Conservation (phyloP, 768 basidiomycete species). For the Lyophyllum decastes region DNA sequence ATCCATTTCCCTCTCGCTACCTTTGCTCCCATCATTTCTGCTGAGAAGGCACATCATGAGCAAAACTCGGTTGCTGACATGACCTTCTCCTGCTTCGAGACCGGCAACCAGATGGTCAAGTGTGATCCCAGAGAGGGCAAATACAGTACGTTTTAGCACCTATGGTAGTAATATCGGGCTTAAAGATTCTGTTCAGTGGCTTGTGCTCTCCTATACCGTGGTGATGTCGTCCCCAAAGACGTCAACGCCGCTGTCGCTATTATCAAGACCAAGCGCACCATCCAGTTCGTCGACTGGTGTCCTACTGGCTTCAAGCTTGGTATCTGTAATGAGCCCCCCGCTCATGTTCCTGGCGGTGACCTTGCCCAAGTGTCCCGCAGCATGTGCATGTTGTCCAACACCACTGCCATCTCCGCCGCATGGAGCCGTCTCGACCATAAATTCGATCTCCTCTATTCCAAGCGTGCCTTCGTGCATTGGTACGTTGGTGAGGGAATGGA, state of each 20-base stretch:
- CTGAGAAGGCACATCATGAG: slow-evolving; percentile 94
- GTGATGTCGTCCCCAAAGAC: slow-evolving; percentile 97
- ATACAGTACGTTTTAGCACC: slow-evolving; percentile 70
- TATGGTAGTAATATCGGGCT: background rate
- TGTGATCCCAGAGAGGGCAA: slow-evolving; percentile 98
- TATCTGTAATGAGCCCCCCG: slow-evolving; percentile 96
- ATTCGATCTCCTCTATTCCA: slow-evolving; percentile 97
- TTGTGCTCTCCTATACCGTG: slow-evolving; percentile 89
- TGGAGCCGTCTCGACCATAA: slow-evolving; percentile 96
- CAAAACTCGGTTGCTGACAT: slow-evolving; percentile 98
- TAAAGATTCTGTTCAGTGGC: slow-evolving; percentile 61
- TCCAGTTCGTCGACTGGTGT: slow-evolving; percentile 99
- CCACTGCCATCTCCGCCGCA: slow-evolving; percentile 90
- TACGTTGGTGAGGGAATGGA: slow-evolving; percentile 99
- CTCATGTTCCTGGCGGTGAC: slow-evolving; percentile 90
- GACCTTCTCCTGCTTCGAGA: slow-evolving; percentile 98
- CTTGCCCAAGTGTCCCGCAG: slow-evolving; percentile 92
- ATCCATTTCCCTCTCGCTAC: slow-evolving; percentile 99
- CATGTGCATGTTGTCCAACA: slow-evolving; percentile 97
- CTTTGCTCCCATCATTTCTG: slow-evolving; percentile 91
- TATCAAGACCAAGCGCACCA: slow-evolving; percentile 97
- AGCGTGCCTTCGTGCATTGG: slow-evolving; percentile 93
- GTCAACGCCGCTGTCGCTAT: slow-evolving; percentile 88
- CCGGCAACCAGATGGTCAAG: slow-evolving; percentile 93
- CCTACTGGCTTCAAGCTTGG: slow-evolving; percentile 98